These are phyloP conservation scores for Cutaneotrichosporon sp. DNA, from an alignment of 1,284 basidiomycete genomes.

Conservation along the genomic window DNA sequence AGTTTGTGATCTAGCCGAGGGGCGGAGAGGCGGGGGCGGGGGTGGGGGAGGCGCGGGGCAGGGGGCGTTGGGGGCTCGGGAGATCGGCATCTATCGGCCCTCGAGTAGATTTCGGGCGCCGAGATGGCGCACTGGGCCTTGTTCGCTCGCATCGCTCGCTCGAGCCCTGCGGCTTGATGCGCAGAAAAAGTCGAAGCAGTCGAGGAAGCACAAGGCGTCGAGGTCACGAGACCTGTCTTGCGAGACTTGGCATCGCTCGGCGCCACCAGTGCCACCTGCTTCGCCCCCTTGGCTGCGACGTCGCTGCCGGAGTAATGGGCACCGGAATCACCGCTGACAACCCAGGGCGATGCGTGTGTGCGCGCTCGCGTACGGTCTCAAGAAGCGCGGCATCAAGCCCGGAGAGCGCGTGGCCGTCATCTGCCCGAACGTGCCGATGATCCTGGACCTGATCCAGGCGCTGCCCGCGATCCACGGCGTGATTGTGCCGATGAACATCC, in stretches of 20 bases:
- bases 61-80: too few relatives aligned
- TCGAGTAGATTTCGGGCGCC: not conserved
- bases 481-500: slow-evolving; percentile 26
- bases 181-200: too few relatives aligned
- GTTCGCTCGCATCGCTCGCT: not conserved
- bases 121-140: not conserved
- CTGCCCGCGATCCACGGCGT: slow-evolving; percentile 22
- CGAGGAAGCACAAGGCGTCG: not conserved
- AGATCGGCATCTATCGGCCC: slow-evolving; percentile 1
- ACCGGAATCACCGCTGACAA: slow-evolving; percentile 2
- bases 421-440: slow-evolving; percentile 26
- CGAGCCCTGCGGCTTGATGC: too few relatives aligned
- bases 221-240: not conserved
- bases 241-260: not conserved
- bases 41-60: too few relatives aligned
- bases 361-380: slow-evolving; percentile 67
- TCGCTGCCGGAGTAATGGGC: not conserved
- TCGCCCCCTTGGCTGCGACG: too few relatives aligned
- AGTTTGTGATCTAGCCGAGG: not conserved
- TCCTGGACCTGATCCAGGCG: slow-evolving; percentile 26
- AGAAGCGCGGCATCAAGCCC: slow-evolving; percentile 68
- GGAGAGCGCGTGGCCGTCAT: slow-evolving; percentile 74
- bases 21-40: too few relatives aligned
- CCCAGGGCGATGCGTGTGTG: slow-evolving; percentile 26
- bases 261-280: too few relatives aligned